Evolutionary conservation across 2,329 filamentous ascomycete genomes (phyloP), one percentile per base, ranked within the genome.

Genomic region (Hawksworthiomyces lignivorus): DNA sequence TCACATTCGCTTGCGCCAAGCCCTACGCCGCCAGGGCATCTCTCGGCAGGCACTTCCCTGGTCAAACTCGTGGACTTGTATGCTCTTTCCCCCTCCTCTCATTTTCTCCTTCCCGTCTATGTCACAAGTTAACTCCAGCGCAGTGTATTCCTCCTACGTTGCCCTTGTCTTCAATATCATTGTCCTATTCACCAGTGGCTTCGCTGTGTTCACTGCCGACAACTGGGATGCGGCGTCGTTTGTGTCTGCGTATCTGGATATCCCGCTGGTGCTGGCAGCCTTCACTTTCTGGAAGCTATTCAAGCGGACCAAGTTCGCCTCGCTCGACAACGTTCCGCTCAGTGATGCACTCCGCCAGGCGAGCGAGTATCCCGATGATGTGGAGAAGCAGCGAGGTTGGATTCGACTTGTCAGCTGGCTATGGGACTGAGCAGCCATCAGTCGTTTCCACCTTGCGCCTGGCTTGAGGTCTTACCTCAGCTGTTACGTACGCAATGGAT

Each of bases 141-240:
- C 62, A 63, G 74, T 69, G 0, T 67, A 57, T 31, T 57, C 58
- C 1, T 58, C 64, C 0, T 68, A 60, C 28, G 49, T 57, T 32
- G 58, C 45, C 4, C 27, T 52, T 7, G 36, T 44, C 38, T 40
- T 52, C 36, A 46, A 41, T 19, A 47, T 73, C 3, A 57, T 84
- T 37, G 79, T 86, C 47, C 69, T 79, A 39, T 46, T 85, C 18
- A 84, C 82, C 0, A 80, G 80, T 54, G 82, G 82, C 4, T 86
- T 85, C 60, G 77, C 77, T 9, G 70, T 73, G 6, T 85, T 84
- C 55, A 78, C 85, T 19, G 44, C 35, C 21, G 48, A 46, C 29
- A 50, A 69, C 7, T 85, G 81, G 75, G 67, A 62, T 52, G 72
- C 71, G 6, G 67, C 67, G 40, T 62, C 69, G 33, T 86, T 85